Evolutionary conservation across 495 filamentous ascomycete species (phyloP), one percentile per base, ranked within the genome.

Genomic region (Hypoxylon lenormandii): DNA sequence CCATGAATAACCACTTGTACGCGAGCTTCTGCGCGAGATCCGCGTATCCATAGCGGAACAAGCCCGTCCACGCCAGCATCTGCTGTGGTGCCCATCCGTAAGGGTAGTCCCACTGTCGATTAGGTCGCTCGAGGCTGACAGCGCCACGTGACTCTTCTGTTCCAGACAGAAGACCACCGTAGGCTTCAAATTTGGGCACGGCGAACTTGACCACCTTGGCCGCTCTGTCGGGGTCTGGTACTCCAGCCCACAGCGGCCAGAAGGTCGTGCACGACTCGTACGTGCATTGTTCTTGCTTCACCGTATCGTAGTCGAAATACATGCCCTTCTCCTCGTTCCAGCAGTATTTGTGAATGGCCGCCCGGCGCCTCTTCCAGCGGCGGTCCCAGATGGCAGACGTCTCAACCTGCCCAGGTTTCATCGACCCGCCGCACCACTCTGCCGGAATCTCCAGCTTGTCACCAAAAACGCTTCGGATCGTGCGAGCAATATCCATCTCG

Each of bases 41-140:
- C 40, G 91, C 85, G 72, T 95, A 98, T 16, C 94, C 92, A 72
- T 97, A 98, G 13, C 92, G 88, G 74, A 91, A 84, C 30, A 98
- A 82, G 5, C 92, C 96, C 0, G 89, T 92, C 95, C 96, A 98
- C 1, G 95, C 95, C 30, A 98, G 87, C 80, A 98, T 97, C 81
- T 98, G 95, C 83, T 98, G 95, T 8, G 95, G 95, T 16, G 95
- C 94, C 95, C 95, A 98, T 46, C 95, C 95, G 75, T 93, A 97
- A 0, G 95, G 95, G 75, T 93, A 98, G 76, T 98, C 95, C 95
- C 95, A 98, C 77, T 98, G 95, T 33, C 93, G 87, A 70, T 96
- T 97, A 2, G 95, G 95, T 11, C 92, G 85, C 67, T 91, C 86
- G n/a, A 97, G 73, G 12, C 89, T 88, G 58, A 97, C 83, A 8